Conservation (phyloP, 306 rosid genomes). For the Rubus idaeus region DNA sequence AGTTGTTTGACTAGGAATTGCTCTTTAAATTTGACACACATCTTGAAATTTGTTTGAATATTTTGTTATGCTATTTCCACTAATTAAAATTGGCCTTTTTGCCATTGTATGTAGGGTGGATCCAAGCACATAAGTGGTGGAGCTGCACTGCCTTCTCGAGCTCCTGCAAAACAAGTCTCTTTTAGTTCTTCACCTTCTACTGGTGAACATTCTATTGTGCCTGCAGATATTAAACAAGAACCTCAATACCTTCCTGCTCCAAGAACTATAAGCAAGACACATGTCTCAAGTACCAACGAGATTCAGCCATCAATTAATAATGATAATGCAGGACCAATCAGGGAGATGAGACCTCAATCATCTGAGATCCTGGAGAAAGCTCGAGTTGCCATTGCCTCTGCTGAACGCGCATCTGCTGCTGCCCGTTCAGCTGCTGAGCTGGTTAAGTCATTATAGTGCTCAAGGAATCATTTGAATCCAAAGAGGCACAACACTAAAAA, state of each 20-base stretch:
- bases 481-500: neutral
- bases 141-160: slow-evolving; percentile 37
- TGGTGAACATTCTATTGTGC: slow-evolving; percentile 29
- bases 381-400: slow-evolving; percentile 80
- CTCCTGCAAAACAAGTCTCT: slow-evolving; percentile 39
- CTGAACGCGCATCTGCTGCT: slow-evolving; percentile 82
- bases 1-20: neutral
- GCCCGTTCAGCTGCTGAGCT: slow-evolving; percentile 83
- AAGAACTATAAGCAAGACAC: slow-evolving; percentile 36
- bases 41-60: neutral
- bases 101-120: slow-evolving; percentile 57
- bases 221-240: slow-evolving; percentile 37
- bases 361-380: slow-evolving; percentile 75
- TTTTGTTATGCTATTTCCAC: slow-evolving; percentile 4
- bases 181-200: slow-evolving; percentile 32
- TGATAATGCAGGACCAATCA: slow-evolving; percentile 23
- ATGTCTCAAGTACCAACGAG: slow-evolving; percentile 36
- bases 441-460: slow-evolving; percentile 47
- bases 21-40: neutral
- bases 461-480: slow-evolving; percentile 12
- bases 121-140: slow-evolving; percentile 49
- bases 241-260: slow-evolving; percentile 41
- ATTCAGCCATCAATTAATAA: slow-evolving; percentile 51
- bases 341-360: slow-evolving; percentile 47
- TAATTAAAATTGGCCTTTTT: slow-evolving; percentile 5